Evolutionary conservation across 306 rosid species (phyloP).

Genomic region (Ziziphus jujuba): DNA sequence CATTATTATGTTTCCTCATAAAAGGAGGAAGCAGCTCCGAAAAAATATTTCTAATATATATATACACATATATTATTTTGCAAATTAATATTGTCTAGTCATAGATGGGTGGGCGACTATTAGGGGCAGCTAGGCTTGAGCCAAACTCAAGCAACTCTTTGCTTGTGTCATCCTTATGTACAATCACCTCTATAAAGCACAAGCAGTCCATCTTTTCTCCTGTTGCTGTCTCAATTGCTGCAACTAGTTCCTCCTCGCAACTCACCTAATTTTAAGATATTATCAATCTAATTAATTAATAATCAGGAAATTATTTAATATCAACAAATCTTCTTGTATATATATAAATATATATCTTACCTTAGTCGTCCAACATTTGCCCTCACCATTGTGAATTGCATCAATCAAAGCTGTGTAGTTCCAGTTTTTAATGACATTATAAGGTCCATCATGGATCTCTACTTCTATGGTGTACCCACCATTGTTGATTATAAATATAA

Average conservation of each 20-base stretch:
- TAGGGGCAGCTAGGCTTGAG: neutral
- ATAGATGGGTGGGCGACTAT: constrained; percentile 1
- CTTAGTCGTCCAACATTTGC: constrained; percentile 12
- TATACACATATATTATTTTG: too few relatives aligned
- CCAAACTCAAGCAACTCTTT: constrained; percentile 12
- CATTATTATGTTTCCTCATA: too few relatives aligned
- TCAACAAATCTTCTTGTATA: neutral
- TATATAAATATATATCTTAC: neutral
- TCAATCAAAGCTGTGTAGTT: constrained; percentile 5
- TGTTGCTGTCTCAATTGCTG: constrained; percentile 3
- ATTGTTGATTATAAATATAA: constrained; percentile 15
- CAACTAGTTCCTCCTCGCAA: constrained; percentile 6
- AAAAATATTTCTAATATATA: too few relatives aligned
- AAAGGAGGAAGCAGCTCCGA: too few relatives aligned
- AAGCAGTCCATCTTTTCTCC: constrained; percentile 6
- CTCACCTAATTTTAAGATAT: neutral
- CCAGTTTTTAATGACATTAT: constrained; percentile 14
- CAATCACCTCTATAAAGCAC: constrained; percentile 9
- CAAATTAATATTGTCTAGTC: neutral
- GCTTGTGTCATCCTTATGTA: constrained; percentile 10
- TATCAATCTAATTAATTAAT: too few relatives aligned
- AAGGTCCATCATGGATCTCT: constrained; percentile 12
- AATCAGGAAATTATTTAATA: neutral
- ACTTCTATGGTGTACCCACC: constrained; percentile 17
- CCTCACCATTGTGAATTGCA: constrained; percentile 14